Evolutionary conservation across 148 eudicot species (phyloP).

Genomic region (Rhododendron mucronatum): DNA sequence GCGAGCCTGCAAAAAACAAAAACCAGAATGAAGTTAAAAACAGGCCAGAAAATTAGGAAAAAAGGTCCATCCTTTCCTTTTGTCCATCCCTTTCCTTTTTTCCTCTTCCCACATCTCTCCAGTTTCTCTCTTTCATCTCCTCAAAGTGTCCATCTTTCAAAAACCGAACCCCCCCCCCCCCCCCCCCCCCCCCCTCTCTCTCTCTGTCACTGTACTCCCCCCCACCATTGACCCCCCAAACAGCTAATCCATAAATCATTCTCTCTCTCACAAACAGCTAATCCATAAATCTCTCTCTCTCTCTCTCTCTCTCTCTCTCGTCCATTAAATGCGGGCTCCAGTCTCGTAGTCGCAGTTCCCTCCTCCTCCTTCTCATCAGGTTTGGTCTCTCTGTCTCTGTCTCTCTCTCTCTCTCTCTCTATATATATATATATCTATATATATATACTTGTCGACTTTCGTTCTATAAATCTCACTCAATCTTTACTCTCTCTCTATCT

Average conservation of each 20-base stretch:
- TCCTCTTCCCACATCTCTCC: background rate
- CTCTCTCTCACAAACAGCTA: background rate
- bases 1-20: background rate
- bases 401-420: background rate
- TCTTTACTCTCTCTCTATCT: too few relatives aligned
- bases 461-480: background rate
- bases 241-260: background rate
- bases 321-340: conserved; percentile 9
- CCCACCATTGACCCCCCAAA: background rate
- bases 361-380: background rate
- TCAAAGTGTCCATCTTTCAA: background rate
- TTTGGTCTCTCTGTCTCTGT: background rate
- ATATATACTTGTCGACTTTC: too few relatives aligned
- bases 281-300: background rate
- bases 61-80: background rate
- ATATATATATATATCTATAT: too few relatives aligned
- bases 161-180: background rate
- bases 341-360: background rate
- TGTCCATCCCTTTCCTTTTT: background rate
- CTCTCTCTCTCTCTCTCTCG: background rate
- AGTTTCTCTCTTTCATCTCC: background rate
- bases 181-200: background rate
- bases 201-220: background rate
- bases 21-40: background rate
- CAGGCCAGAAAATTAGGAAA: background rate